Conservation (phyloP, 2,329 filamentous ascomycete genomes). For the Periconia macrospinosa region DNA sequence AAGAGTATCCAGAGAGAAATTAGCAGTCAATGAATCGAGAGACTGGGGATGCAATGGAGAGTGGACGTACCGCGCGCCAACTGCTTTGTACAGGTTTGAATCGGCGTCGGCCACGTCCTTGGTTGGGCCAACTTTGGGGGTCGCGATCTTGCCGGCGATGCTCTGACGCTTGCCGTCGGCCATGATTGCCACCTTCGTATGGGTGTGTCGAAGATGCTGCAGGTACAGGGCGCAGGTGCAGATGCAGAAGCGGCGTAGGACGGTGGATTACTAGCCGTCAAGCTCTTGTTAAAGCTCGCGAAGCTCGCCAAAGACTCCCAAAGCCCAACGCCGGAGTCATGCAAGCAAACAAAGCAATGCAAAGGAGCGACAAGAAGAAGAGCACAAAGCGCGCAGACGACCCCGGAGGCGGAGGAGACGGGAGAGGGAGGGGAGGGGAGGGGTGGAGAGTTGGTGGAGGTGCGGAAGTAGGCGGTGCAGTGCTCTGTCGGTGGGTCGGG, state of each 20-base stretch:
- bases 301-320: constrained; percentile 29
- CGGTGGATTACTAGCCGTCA: constrained; percentile 9
- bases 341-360: constrained; percentile 35
- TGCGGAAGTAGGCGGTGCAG: constrained; percentile 4
- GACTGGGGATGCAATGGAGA: background rate
- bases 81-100: constrained; percentile 59
- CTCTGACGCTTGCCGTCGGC: constrained; percentile 62
- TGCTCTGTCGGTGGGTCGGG: constrained; percentile 13
- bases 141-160: constrained; percentile 56
- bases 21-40: background rate
- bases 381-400: constrained; percentile 17
- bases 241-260: background rate
- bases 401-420: constrained; percentile 5
- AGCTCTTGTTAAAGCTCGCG: constrained; percentile 13
- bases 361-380: constrained; percentile 47
- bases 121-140: constrained; percentile 50
- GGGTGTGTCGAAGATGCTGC: no score
- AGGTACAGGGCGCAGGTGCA: background rate
- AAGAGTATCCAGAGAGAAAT: no score
- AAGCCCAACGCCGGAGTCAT: constrained; percentile 36
- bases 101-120: constrained; percentile 54
- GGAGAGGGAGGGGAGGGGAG: constrained; percentile 18
- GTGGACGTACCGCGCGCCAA: constrained; percentile 61
- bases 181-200: constrained; percentile 44
- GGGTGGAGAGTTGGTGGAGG: constrained; percentile 13